Evolutionary conservation across 2,329 filamentous ascomycete species (phyloP).

Genomic region (Xylariales sp.): DNA sequence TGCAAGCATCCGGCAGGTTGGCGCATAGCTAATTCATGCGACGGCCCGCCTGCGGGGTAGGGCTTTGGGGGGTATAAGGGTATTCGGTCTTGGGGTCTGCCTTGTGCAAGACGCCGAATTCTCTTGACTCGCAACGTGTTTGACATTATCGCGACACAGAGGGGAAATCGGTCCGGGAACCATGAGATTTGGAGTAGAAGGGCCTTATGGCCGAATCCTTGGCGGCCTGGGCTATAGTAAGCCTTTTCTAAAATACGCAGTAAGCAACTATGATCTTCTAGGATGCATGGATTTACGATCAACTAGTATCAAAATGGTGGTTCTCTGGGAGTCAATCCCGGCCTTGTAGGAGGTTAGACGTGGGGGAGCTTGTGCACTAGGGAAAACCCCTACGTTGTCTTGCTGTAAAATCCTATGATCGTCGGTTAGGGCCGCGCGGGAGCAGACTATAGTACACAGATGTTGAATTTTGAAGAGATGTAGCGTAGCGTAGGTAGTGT

Average conservation of each 20-base stretch:
- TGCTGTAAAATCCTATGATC: constrained; percentile 22
- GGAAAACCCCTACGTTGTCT: constrained; percentile 19
- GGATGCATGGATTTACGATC: constrained; percentile 22
- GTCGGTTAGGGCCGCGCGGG: constrained; percentile 21
- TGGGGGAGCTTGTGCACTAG: constrained; percentile 3
- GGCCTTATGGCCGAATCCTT: not conserved
- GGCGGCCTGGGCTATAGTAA: constrained; percentile 28
- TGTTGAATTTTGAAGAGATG: not conserved
- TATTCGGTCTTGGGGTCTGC: constrained; percentile 1
- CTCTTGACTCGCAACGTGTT: constrained; percentile 20
- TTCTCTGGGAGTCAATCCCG: constrained; percentile 17
- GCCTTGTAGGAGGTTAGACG: constrained; percentile 9
- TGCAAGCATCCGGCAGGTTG: constrained; percentile 11
- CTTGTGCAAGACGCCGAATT: constrained; percentile 1
- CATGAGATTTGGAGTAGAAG: constrained; percentile 1
- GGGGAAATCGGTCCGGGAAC: constrained; percentile 21
- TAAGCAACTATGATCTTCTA: constrained; percentile 23
- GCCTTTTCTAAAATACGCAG: constrained; percentile 13
- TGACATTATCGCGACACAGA: constrained; percentile 21
- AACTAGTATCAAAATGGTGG: constrained; percentile 12
- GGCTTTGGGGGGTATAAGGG: not conserved
- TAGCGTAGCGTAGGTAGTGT: too few relatives aligned
- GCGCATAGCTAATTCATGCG: constrained; percentile 27
- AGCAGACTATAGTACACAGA: constrained; percentile 10
- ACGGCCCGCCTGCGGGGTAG: constrained; percentile 21